phyloP scores from a whole-genome alignment of 495 filamentous ascomycete species.

The Neurospora sublineolata region DNA sequence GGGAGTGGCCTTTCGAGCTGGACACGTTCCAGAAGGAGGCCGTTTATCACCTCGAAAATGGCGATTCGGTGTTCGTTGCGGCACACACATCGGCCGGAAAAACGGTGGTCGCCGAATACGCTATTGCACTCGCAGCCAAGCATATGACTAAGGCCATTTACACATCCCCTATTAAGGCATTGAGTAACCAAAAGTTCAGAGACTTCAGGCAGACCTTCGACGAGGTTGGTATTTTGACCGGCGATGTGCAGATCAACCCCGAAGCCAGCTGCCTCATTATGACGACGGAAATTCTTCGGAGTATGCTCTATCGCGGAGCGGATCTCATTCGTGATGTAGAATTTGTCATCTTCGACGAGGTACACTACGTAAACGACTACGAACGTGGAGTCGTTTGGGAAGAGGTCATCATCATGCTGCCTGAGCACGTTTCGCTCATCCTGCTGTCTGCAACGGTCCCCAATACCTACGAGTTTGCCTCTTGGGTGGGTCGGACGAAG shows the following conservation, averaged over 20 bases:
- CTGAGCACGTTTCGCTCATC: conserved; percentile 90
- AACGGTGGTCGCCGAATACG: conserved; percentile 96
- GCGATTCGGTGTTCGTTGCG: conserved; percentile 97
- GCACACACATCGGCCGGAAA: conserved; percentile 97
- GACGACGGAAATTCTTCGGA: conserved; percentile 95
- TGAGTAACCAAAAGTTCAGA: conserved; percentile 97
- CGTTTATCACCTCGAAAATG: conserved; percentile 90
- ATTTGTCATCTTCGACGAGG: conserved; percentile 98
- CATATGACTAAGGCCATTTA: conserved; percentile 99
- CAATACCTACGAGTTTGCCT: conserved; percentile 95
- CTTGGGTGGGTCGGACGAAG: conserved; percentile 96
- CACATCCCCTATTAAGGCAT: conserved; percentile 94
- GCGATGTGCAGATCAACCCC: conserved; percentile 95
- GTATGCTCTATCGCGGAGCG: conserved; percentile 95
- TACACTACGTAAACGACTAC: conserved; percentile 97
- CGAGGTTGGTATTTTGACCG: conserved; percentile 92
- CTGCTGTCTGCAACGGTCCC: conserved; percentile 92
- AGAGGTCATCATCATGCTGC: conserved; percentile 99
- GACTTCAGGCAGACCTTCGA: conserved; percentile 84
- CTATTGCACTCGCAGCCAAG: conserved; percentile 85
- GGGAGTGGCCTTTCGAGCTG: conserved; percentile 91
- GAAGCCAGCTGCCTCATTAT: conserved; percentile 98
- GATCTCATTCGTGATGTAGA: conserved; percentile 96
- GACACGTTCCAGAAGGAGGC: conserved; percentile 98
- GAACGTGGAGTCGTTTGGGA: conserved; percentile 98